Evolutionary conservation across 2,329 filamentous ascomycete species (phyloP).

Genomic region (Claviceps cyperi): DNA sequence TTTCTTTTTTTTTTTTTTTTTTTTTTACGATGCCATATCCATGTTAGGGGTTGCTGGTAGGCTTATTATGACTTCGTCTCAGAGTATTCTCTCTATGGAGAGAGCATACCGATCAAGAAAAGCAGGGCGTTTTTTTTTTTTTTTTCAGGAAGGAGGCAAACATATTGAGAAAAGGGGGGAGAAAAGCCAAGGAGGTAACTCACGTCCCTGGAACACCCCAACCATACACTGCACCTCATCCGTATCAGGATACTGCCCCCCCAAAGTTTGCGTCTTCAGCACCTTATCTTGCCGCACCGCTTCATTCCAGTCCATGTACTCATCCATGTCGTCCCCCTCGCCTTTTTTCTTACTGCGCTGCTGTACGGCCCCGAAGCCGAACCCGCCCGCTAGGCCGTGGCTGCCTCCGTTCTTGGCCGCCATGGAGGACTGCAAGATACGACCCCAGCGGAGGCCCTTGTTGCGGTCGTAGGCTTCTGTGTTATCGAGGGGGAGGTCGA

Average conservation of each 20-base stretch:
- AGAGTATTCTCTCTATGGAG: no score
- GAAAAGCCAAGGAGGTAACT: conserved; percentile 16
- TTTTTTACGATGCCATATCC: no score
- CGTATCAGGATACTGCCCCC: conserved; percentile 59
- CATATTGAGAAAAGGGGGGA: neutral
- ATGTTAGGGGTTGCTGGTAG: no score
- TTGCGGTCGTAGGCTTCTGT: conserved; percentile 63
- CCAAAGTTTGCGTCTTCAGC: conserved; percentile 67
- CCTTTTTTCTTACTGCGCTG: conserved; percentile 26
- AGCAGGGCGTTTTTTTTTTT: no score
- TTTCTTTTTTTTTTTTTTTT: neutral
- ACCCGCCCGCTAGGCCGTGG: conserved; percentile 58
- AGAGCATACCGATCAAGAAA: no score
- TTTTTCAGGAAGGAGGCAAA: no score
- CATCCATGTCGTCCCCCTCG: conserved; percentile 31
- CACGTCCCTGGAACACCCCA: conserved; percentile 75
- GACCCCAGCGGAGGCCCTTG: conserved; percentile 73
- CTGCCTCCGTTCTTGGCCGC: conserved; percentile 47
- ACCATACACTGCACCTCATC: conserved; percentile 77
- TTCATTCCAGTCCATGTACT: conserved; percentile 46
- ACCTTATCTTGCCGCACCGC: conserved; percentile 57
- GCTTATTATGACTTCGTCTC: no score
- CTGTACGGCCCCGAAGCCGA: conserved; percentile 43
- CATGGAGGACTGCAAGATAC: conserved; percentile 50
- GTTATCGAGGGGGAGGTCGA: conserved; percentile 75